These are phyloP conservation scores for Annulohypoxylon maeteangense DNA, from an alignment of 495 filamentous ascomycete species.

Conservation along the genomic window DNA sequence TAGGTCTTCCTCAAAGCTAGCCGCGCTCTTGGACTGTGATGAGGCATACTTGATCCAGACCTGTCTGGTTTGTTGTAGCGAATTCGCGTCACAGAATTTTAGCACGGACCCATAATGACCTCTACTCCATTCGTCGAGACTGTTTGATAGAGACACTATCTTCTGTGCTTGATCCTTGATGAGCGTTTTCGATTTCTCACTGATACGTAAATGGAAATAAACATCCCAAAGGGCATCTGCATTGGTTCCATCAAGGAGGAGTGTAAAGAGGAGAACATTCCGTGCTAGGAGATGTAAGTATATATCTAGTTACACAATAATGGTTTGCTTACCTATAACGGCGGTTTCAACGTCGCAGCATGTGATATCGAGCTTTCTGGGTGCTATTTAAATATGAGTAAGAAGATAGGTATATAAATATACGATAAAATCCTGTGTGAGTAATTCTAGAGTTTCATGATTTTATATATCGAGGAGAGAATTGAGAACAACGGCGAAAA, in stretches of 20 bases:
- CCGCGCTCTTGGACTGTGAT: not conserved
- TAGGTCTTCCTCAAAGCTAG: conserved; percentile 26
- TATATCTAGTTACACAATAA: not conserved
- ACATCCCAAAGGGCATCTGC: conserved; percentile 37
- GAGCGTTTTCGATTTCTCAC: conserved; percentile 11
- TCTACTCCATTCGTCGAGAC: conserved; percentile 37
- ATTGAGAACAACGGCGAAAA: not conserved
- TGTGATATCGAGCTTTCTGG: conserved; percentile 47
- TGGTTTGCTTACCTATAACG: conserved; percentile 40
- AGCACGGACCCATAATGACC: conserved; percentile 41
- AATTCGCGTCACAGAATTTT: conserved; percentile 43
- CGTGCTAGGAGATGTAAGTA: conserved; percentile 41
- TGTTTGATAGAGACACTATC: conserved; percentile 28
- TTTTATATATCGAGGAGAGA: not conserved
- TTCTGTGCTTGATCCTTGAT: conserved; percentile 41
- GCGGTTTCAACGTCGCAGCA: conserved; percentile 44
- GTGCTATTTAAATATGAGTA: conserved; percentile 20
- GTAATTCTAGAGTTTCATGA: not conserved
- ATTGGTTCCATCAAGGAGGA: conserved; percentile 40
- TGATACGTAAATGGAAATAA: conserved; percentile 45
- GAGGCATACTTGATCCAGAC: conserved; percentile 42
- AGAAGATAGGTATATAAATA: no score
- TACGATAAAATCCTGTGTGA: no score
- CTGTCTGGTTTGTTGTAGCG: conserved; percentile 32
- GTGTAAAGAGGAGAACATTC: conserved; percentile 45